A percentile compares a stretch with the other conserved stretches of the same genome.
These are phyloP conservation scores for Pelargonium fulgidum DNA, from an alignment of 441 rosid genomes.

Conservation along the genomic window DNA sequence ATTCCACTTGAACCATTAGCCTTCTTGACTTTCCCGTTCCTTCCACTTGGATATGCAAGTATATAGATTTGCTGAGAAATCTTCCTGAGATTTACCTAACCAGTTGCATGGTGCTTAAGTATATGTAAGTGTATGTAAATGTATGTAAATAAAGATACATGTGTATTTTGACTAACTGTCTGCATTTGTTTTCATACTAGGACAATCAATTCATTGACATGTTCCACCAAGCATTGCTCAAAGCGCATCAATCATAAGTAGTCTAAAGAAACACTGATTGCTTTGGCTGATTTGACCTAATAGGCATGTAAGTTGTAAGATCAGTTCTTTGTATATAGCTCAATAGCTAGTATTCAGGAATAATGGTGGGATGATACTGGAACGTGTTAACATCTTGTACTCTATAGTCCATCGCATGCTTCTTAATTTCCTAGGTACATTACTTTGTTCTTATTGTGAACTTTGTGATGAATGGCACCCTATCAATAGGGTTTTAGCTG, in stretches of 20 bases:
- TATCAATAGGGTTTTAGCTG: too few relatives aligned
- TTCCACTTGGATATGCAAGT: background rate
- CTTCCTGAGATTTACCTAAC: background rate
- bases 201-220: conserved; percentile 55
- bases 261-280: conserved; percentile 7
- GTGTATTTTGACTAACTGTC: conserved; percentile 2
- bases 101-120: background rate
- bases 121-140: background rate
- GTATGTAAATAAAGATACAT: background rate
- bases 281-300: conserved; percentile 12
- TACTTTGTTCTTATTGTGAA: too few relatives aligned
- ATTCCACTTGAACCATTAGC: background rate
- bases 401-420: background rate
- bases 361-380: background rate
- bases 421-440: background rate
- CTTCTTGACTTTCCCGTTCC: background rate
- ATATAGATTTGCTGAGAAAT: background rate
- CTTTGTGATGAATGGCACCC: too few relatives aligned
- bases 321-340: background rate
- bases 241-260: conserved; percentile 40
- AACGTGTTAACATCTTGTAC: background rate
- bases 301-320: background rate
- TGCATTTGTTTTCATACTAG: conserved; percentile 26
- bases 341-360: background rate
- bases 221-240: conserved; percentile 50